Base-by-base conservation (phyloP, 129 eudicot genomes). In the Helianthus annuus region DNA sequence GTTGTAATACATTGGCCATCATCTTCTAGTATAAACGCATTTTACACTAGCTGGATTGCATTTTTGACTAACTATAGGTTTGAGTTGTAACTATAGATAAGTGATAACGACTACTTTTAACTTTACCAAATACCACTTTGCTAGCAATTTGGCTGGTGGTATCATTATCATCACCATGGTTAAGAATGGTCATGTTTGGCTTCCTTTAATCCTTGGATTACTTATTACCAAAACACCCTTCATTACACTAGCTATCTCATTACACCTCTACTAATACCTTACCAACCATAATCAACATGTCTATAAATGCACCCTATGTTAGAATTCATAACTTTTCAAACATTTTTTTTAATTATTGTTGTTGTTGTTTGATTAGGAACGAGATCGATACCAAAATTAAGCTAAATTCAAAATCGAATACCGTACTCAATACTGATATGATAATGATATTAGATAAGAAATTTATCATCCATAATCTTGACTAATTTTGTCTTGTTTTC, bases 251-350 rank as follows among this genome's bases (percentile, higher is more conserved):
- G 4, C 34, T 1, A 42, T 42, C 19, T 61, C 14, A 56, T 32
- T 46, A 40, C 48, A 56, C 53, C 15, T 19, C 36, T 51, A 77
- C 70, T 75, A 60, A 61, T 32, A 76, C 74, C 68, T 55, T 46
- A 40, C 80, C 80, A 3, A 48, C 70, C 39, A 51, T 77, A 29
- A 69, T 62, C 9, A 60, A 61, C 69, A 48, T 76, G 36, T 76
- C 69, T 38, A 2, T 36, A 14, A 49, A 69, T 77, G 69, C 61
- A 77, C 17, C 46, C 13, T 68, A 66, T 7, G 9, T 59, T 59
- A 60, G 5, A 34, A 7, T 24, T 48, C n/a, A 15, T 59, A 57
- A 17, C 29, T 45, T 19, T 65, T 4, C 32, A 65, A 24, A 48
- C 3, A 58, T 3, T 11, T 4, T 19, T 10, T 10, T 27, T 22